Percentiles rank a stretch among this genome's conserved stretches.
Evolutionary conservation across 129 eudicot species (phyloP).

Genomic region (Centaurea solstitialis): DNA sequence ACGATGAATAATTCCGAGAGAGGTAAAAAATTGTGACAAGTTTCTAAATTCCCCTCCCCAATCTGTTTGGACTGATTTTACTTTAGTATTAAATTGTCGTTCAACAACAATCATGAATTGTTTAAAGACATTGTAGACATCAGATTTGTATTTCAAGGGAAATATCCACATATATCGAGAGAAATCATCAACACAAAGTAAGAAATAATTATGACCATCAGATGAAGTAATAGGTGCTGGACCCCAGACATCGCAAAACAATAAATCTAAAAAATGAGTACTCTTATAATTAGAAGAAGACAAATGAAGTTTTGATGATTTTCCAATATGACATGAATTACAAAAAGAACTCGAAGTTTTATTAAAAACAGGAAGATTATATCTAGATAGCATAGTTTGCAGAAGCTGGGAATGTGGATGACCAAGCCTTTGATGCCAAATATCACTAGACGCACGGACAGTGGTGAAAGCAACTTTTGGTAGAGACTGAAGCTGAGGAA

Average conservation of each 20-base stretch:
- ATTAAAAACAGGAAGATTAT: neutral
- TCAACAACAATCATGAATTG: neutral
- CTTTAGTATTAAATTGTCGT: neutral
- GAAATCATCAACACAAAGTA: neutral
- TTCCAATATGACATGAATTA: neutral
- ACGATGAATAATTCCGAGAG: neutral
- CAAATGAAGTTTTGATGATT: too few relatives aligned
- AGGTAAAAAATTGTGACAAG: neutral
- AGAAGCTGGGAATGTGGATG: neutral
- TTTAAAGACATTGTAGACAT: neutral
- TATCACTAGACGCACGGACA: neutral
- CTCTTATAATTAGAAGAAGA: neutral
- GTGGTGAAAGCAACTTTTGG: neutral
- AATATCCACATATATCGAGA: too few relatives aligned
- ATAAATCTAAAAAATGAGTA: neutral
- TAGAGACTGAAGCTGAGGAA: neutral
- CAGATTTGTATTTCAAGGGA: neutral
- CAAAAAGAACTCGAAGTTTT: neutral
- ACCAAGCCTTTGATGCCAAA: neutral
- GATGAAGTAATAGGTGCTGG: neutral
- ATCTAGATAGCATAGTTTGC: neutral
- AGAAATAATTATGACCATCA: neutral
- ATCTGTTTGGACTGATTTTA: neutral
- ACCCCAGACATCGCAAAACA: constrained; percentile 1
- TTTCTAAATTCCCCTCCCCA: constrained; percentile 2